These are phyloP conservation scores for Aspergillus tubingensis DNA, from an alignment of 2,329 filamentous ascomycete species.

Conservation along the genomic window DNA sequence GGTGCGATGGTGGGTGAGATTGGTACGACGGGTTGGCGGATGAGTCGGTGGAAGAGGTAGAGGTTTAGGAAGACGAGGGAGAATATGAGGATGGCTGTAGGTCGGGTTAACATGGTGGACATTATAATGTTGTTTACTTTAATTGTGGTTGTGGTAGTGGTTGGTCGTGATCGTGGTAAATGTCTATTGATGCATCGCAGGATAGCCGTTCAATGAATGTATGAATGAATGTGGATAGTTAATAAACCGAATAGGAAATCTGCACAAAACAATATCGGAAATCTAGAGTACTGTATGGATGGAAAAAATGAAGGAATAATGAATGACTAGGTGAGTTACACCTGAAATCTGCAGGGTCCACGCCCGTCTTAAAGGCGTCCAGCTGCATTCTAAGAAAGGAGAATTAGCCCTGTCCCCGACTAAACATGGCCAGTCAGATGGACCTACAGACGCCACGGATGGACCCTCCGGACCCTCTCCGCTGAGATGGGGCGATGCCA, in stretches of 20 bases:
- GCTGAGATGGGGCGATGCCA: too few species aligned
- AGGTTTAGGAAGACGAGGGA: slow-evolving; percentile 16
- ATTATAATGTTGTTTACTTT: neutral
- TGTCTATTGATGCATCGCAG: neutral
- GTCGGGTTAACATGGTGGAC: slow-evolving; percentile 6
- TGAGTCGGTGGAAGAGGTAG: slow-evolving; percentile 17
- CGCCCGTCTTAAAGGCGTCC: neutral
- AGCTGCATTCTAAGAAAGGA: neutral
- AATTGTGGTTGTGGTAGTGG: neutral
- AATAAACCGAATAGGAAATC: neutral
- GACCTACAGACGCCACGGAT: too few species aligned
- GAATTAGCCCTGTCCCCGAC: neutral
- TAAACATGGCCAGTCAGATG: neutral
- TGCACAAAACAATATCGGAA: neutral
- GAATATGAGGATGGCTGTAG: slow-evolving; percentile 8
- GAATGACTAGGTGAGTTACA: neutral
- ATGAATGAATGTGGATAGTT: neutral
- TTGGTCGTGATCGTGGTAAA: neutral
- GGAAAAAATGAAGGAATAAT: neutral
- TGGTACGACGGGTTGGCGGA: slow-evolving; percentile 12
- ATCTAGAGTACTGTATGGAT: neutral
- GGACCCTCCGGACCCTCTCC: too few species aligned
- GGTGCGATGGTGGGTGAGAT: slow-evolving; percentile 6
- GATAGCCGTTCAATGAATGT: neutral
- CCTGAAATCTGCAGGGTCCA: neutral